Base-by-base conservation (phyloP, 2,329 filamentous ascomycete species). In the Colletotrichum navitas region DNA sequence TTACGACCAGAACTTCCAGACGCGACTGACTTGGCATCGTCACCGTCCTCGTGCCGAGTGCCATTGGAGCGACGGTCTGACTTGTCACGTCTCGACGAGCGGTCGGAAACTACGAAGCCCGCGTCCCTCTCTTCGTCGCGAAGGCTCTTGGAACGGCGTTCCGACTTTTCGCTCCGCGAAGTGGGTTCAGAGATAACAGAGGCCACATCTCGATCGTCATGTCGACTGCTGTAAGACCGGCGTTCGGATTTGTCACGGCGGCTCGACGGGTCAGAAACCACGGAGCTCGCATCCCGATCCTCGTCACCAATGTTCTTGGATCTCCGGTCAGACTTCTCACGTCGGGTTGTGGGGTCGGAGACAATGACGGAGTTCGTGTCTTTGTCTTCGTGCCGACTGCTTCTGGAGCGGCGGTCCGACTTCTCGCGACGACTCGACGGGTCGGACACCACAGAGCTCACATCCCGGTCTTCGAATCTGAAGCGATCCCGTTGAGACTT, bases 371-470 rank as follows among this genome's bases (percentile, higher is more conserved):
- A 88, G 72, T 81, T 83, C 29, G 72, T 85, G 41, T 88, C 84
- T 51, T 81, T 81, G 32, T 87, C 85, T 39, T 87, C 85, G 29
- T 76, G 77, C 43, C 79, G 78, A 65, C 77, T 78, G 56, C 81
- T 83, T 61, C 79, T 80, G 52, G 77, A 80, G 65, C 81, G 80
- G 71, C 78, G 79, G 59, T 84, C 83, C 51, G 79, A 76, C 61
- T 75, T 77, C 39, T 81, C 78, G 8, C 47, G 70, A 63, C 79
- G 76, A 62, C 78, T 77, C 58, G 77, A 77, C 43, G 82, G 80
- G 62, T 85, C 85, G 7, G 87, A 88, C 5, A 86, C 82, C 12
- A 87, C 82, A 41, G 87, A 88, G 72, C 81, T 83, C 32, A 84
- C 82, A 55, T 86, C 85, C n/a, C 82, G 82, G 66, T 85, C 83